These are phyloP conservation scores for Phellopilus nigrolimitatus DNA, from an alignment of 1,284 basidiomycete genomes.

Conservation along the genomic window DNA sequence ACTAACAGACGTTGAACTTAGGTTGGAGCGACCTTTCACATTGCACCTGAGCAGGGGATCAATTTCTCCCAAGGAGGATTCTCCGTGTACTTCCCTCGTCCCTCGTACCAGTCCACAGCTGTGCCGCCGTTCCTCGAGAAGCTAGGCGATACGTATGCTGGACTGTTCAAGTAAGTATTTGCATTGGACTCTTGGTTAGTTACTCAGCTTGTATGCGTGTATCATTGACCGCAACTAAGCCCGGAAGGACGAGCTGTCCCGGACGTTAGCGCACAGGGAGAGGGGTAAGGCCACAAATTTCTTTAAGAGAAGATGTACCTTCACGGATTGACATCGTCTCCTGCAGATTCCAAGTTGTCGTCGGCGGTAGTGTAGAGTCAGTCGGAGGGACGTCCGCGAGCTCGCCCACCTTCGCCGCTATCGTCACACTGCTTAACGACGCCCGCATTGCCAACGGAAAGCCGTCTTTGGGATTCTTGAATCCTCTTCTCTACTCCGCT, in stretches of 20 bases:
- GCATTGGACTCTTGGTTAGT: not conserved
- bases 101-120: conserved; percentile 37
- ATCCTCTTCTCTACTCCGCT: conserved; percentile 34
- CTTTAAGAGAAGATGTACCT: not conserved
- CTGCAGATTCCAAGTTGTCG: conserved; percentile 23
- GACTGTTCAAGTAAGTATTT: conserved; percentile 25
- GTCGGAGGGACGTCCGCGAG: conserved; percentile 35
- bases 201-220: not conserved
- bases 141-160: conserved; percentile 29
- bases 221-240: conserved; percentile 17
- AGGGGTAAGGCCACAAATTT: conserved; percentile 11
- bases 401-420: conserved; percentile 31
- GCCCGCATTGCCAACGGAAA: conserved; percentile 28
- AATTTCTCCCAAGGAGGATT: conserved; percentile 45
- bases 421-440: conserved; percentile 37
- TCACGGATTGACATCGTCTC: conserved; percentile 9
- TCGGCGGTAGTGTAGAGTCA: conserved; percentile 21
- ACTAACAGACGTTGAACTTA: not conserved
- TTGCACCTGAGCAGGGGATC: conserved; percentile 26
- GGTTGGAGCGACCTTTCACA: conserved; percentile 27
- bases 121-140: conserved; percentile 33
- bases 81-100: conserved; percentile 40
- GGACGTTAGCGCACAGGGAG: conserved; percentile 36
- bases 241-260: conserved; percentile 34
- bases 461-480: conserved; percentile 34